Percentiles rank a stretch among this genome's conserved stretches.
phyloP scores from a whole-genome alignment of 208 protist species.

The Plasmodiophora brassicae region DNA sequence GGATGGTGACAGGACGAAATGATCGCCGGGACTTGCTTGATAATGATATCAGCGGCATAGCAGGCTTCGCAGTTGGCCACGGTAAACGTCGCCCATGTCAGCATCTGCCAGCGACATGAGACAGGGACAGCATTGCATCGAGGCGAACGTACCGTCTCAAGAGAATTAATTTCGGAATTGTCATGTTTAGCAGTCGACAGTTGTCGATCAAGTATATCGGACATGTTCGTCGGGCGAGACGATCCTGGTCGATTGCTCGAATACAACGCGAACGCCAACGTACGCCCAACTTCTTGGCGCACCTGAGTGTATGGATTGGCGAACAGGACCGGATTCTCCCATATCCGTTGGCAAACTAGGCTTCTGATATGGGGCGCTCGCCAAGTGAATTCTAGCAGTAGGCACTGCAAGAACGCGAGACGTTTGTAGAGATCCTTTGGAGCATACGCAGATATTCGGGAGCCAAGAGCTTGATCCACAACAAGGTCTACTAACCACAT shows the following conservation, averaged over 20 bases:
- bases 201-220: background rate
- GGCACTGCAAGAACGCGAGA: background rate
- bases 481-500: background rate
- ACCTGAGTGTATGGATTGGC: background rate
- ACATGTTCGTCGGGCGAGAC: background rate
- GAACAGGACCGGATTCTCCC: background rate
- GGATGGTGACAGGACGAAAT: background rate
- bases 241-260: background rate
- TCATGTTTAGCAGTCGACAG: background rate
- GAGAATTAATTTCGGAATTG: background rate
- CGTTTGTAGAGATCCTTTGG: background rate
- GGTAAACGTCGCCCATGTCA: background rate
- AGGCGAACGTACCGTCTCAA: background rate
- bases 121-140: background rate
- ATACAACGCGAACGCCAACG: background rate
- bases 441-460: too few species aligned
- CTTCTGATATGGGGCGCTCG: background rate
- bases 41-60: background rate
- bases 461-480: background rate
- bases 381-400: background rate
- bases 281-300: slow-evolving; percentile 1
- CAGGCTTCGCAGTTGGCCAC: background rate
- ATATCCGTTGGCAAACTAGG: background rate
- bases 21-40: background rate
- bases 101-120: background rate